Base-by-base conservation (phyloP, 208 protist genomes). In the Trypanosoma rangeli region DNA sequence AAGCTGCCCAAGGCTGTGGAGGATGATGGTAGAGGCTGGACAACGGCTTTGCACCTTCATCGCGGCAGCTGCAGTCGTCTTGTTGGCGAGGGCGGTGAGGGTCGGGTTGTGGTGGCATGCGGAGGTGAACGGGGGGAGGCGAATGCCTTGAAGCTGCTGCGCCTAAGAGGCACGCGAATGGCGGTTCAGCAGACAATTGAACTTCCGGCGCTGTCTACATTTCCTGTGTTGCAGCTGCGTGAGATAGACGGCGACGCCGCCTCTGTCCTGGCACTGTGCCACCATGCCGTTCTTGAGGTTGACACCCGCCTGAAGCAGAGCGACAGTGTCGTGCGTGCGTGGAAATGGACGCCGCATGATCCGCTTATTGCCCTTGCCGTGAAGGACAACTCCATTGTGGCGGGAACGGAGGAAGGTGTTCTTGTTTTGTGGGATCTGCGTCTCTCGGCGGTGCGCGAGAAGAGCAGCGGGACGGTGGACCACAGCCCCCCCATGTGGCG, bases 361-460 rank as follows among this genome's bases (percentile, higher is more conserved):
- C 72, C 74, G 18, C 82, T 93, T n/a, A 86, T 84, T 12, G 55
- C 78, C 20, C 73, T 76, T 69, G 66, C 69, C 28, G 55, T 84
- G 57, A 82, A 79, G 63, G 87, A 93, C 56, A 69, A 83, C 33
- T n/a, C 65, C 39, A 72, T 93, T 35, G 80, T 75, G 56, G 83
- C 79, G 0, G 85, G 73, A 2, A 90, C 82, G n/a, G 82, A 87
- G 67, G 73, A 81, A 1, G 87, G 87, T n/a, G 66, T 73, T 44
- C 70, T 90, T 29, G 66, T 93, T 0, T 39, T 87, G 29, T 90
- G 87, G 87, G 87, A 92, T 77, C 68, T 84, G 5, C 79, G 82
- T 8, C 49, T 59, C 20, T 46, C 60, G 52, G 68, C 68, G 2
- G 46, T 58, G n/a, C 57, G 49, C 4, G 82, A 59, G 3, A 65